These are phyloP conservation scores for Paxillus ammoniavirescens DNA, from an alignment of 768 basidiomycete genomes.

Conservation along the genomic window DNA sequence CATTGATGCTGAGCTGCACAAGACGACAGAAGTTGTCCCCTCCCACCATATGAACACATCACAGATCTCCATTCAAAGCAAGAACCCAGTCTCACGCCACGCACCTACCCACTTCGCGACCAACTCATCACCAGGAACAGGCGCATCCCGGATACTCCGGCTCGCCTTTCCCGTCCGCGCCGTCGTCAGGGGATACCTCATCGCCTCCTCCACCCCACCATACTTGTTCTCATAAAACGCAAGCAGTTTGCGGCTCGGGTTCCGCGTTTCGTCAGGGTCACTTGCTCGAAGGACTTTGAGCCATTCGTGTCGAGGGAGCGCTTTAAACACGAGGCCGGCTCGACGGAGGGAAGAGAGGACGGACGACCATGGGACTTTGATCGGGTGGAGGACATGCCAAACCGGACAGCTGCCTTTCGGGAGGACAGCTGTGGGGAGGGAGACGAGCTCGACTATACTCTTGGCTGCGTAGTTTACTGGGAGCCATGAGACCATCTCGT, in stretches of 20 bases:
- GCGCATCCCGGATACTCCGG: constrained; percentile 14
- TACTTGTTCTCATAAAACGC: constrained; percentile 26
- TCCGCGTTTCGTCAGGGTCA: constrained; percentile 19
- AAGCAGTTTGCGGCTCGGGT: constrained; percentile 25
- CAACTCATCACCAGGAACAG: constrained; percentile 22
- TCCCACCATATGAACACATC: not conserved
- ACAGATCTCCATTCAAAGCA: constrained; percentile 5
- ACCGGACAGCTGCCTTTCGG: constrained; percentile 15
- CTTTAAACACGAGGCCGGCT: constrained; percentile 33
- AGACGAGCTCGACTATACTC: constrained; percentile 45
- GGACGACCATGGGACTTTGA: constrained; percentile 32
- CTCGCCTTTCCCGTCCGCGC: constrained; percentile 12
- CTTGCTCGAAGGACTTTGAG: constrained; percentile 22
- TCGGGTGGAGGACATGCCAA: constrained; percentile 20
- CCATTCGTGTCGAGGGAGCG: constrained; percentile 21
- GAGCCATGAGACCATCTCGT: constrained; percentile 43
- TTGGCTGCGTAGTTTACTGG: constrained; percentile 52
- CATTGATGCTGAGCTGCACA: too few relatives aligned
- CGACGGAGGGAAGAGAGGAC: constrained; percentile 38
- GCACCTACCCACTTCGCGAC: constrained; percentile 41
- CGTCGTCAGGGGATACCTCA: constrained; percentile 9
- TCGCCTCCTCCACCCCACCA: constrained; percentile 11
- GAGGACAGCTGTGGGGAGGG: not conserved
- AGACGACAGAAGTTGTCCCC: too few relatives aligned
- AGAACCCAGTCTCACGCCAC: constrained; percentile 43